These are phyloP conservation scores for Royoungia palumana DNA, from an alignment of 768 basidiomycete species.

Conservation along the genomic window DNA sequence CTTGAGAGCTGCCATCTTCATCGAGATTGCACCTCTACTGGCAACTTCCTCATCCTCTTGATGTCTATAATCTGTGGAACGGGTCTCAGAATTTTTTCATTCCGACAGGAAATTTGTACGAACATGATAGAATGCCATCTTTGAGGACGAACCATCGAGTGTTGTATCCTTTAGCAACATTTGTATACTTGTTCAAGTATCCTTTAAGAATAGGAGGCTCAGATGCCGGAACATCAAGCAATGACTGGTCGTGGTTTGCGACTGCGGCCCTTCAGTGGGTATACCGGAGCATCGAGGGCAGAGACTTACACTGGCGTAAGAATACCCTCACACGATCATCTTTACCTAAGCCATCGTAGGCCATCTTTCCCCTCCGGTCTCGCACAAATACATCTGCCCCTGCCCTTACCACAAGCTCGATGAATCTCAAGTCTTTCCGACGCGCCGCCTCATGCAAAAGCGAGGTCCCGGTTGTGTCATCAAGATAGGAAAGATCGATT, in stretches of 20 bases:
- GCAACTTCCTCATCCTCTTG: slow-evolving; percentile 88
- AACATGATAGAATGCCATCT: slow-evolving; percentile 81
- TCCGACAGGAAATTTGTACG: slow-evolving; percentile 25
- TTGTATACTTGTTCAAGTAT: slow-evolving; percentile 88
- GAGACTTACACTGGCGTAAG: slow-evolving; percentile 71
- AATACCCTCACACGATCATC: slow-evolving; percentile 83
- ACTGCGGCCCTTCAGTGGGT: slow-evolving; percentile 39
- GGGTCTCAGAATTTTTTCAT: slow-evolving; percentile 1
- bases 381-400: slow-evolving; percentile 89
- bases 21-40: slow-evolving; percentile 82
- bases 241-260: slow-evolving; percentile 73
- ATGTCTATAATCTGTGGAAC: slow-evolving; percentile 63
- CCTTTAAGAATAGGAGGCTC: slow-evolving; percentile 68
- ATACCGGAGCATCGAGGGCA: not conserved
- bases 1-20: slow-evolving; percentile 73
- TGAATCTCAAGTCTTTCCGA: slow-evolving; percentile 73
- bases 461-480: slow-evolving; percentile 71
- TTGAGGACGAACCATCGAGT: slow-evolving; percentile 92
- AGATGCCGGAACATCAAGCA: slow-evolving; percentile 49
- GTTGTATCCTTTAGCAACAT: slow-evolving; percentile 86
- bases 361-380: slow-evolving; percentile 70
- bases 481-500: slow-evolving; percentile 77
- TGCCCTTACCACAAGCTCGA: slow-evolving; percentile 80
- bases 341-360: slow-evolving; percentile 64
- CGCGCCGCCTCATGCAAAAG: slow-evolving; percentile 85